Evolutionary conservation across 169 alveolate species (phyloP), one percentile per base, ranked within the genome.

Genomic region (Eimeria acervulina): DNA sequence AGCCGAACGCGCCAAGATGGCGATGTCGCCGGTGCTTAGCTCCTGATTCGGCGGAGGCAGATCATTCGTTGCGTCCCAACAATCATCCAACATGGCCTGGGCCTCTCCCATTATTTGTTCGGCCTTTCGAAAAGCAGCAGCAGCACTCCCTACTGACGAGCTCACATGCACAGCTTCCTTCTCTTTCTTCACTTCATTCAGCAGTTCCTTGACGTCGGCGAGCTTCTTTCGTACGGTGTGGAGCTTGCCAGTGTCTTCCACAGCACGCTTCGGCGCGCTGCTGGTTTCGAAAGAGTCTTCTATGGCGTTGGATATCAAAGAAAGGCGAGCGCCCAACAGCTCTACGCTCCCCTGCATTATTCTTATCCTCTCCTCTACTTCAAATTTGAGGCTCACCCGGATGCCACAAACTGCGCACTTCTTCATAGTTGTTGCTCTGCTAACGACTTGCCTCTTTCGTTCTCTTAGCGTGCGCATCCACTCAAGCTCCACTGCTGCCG

Each of bases 401-500:
- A 78, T 12, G 66, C 88, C 88, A 28, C 26, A 26, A 40, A 78
- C 42, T 78, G 88, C 88, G 61, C 66, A 42, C 42, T 26, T 40
- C 63, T 78, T 44, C 88, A 78, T 15, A 10, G 55, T 78, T 38
- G 61, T 44, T 78, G 88, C 88, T 44, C 63, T 78, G 26, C 26
- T 40, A 12, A 78, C n/a, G 36, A 38, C 23, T 26, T 78, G 88
- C 23, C 66, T n/a, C 61, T 78, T 78, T 26, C 63, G 40, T 26
- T 78, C 88, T 42, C 63, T 17, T 44, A 78, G 33, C 0, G 88
- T 21, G 1, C 21, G 40, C 88, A 78, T 36, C 63, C 88, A 42
- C 15, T 78, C 88, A 38, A 78, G 88, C 63, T 78, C 88, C 19
- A 40, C 17, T 42, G 63, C 63, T 23, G 88, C 88, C 8, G 88